These are phyloP conservation scores for Cupressus sempervirens DNA, from an alignment of 75 land plant species.

Conservation along the genomic window DNA sequence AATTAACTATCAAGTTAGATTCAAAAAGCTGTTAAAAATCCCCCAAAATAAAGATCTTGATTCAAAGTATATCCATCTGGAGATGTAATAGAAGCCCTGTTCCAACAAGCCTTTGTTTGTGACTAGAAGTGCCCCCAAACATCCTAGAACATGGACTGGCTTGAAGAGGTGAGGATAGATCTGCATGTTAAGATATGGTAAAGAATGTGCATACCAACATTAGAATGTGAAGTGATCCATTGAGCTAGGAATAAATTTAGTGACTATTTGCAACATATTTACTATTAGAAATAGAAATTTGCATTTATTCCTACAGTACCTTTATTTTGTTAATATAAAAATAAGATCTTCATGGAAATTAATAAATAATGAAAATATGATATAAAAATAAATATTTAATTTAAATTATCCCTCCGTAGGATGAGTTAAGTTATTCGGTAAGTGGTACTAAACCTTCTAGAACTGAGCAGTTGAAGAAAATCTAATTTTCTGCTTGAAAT, in stretches of 20 bases:
- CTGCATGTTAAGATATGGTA: background rate
- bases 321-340: background rate
- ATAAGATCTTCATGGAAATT: background rate
- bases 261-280: background rate
- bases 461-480: background rate
- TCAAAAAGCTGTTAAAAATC: too few species aligned
- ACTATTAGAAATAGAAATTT: too few species aligned
- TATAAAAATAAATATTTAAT: too few species aligned
- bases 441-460: background rate
- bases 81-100: background rate
- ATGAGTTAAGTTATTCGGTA: background rate
- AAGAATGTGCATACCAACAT: background rate
- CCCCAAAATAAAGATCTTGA: background rate
- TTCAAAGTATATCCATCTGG: background rate
- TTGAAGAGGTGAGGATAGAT: background rate
- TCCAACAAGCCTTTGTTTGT: background rate
- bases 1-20: too few species aligned
- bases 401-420: background rate
- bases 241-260: background rate
- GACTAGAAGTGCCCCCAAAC: background rate
- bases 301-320: background rate
- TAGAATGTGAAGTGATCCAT: background rate
- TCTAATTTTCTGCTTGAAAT: background rate
- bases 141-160: background rate
- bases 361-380: too few species aligned